Evolutionary conservation across 805 yeast genomes (phyloP).

Genomic region (Hanseniaspora lindneri): DNA sequence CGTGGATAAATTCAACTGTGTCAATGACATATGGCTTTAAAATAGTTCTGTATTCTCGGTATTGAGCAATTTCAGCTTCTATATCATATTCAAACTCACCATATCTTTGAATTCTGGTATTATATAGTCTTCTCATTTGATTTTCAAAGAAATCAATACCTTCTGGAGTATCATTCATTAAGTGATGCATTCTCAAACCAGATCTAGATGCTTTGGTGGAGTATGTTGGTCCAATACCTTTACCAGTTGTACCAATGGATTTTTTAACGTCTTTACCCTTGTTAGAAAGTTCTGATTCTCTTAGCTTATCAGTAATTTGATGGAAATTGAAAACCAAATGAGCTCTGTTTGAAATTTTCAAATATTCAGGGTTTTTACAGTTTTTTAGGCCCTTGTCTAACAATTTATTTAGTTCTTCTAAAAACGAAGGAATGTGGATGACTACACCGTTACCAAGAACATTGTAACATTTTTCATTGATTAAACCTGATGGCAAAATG

Average conservation of each 20-base stretch:
- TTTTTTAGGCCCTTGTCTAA: slow-evolving; percentile 63
- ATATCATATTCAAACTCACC: slow-evolving; percentile 84
- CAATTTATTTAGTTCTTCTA: slow-evolving; percentile 69
- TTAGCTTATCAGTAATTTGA: slow-evolving; percentile 88
- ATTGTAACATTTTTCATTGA: slow-evolving; percentile 81
- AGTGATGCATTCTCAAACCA: slow-evolving; percentile 92
- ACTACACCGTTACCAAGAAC: slow-evolving; percentile 94
- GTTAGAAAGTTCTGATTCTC: slow-evolving; percentile 75
- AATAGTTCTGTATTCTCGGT: slow-evolving; percentile 58
- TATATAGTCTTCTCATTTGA: slow-evolving; percentile 62
- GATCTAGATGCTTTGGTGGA: slow-evolving; percentile 94
- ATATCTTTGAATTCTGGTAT: slow-evolving; percentile 76
- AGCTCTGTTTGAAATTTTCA: slow-evolving; percentile 85
- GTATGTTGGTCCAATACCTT: slow-evolving; percentile 97
- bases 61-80: slow-evolving; percentile 67
- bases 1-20: slow-evolving; percentile 72
- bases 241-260: slow-evolving; percentile 89
- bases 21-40: slow-evolving; percentile 89
- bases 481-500: slow-evolving; percentile 97
- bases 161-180: slow-evolving; percentile 76
- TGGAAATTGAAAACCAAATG: slow-evolving; percentile 97
- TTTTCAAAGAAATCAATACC: slow-evolving; percentile 87
- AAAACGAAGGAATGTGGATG: slow-evolving; percentile 85
- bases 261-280: slow-evolving; percentile 48
- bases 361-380: slow-evolving; percentile 42